These are phyloP conservation scores for Ascochyta pisi DNA, from an alignment of 2,329 filamentous ascomycete genomes.

Conservation along the genomic window DNA sequence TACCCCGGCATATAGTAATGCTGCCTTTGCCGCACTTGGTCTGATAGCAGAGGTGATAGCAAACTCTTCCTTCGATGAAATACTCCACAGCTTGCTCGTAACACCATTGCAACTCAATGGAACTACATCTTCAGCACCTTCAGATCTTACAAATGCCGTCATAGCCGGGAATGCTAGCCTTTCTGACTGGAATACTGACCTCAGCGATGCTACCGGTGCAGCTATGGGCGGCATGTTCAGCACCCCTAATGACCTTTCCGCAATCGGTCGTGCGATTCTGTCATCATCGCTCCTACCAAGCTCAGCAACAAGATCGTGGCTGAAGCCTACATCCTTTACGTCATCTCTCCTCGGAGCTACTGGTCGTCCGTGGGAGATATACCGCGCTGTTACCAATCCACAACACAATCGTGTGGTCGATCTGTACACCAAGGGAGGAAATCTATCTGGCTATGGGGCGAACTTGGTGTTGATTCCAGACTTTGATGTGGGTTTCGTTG, in stretches of 20 bases:
- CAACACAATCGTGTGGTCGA: conserved; percentile 32
- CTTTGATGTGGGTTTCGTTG: conserved; percentile 52
- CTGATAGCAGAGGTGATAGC: conserved; percentile 56
- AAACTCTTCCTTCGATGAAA: conserved; percentile 49
- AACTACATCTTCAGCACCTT: conserved; percentile 45
- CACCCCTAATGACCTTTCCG: conserved; percentile 46
- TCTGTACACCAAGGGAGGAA: conserved; percentile 54
- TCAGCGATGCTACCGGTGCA: conserved; percentile 7
- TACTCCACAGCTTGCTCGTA: conserved; percentile 53
- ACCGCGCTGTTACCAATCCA: conserved; percentile 24
- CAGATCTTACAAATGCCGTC: conserved; percentile 5
- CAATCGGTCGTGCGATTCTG: conserved; percentile 50
- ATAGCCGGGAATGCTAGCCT: conserved; percentile 9
- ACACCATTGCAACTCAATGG: conserved; percentile 53
- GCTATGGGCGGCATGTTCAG: conserved; percentile 45
- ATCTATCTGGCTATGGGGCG: conserved; percentile 50
- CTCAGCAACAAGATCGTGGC: conserved; percentile 49
- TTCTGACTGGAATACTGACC: conserved; percentile 8
- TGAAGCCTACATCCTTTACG: conserved; percentile 52
- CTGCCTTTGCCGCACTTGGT: conserved; percentile 55
- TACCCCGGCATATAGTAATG: conserved; percentile 59
- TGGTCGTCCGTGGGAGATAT: conserved; percentile 52
- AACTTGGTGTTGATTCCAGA: conserved; percentile 54
- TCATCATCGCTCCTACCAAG: conserved; percentile 45
- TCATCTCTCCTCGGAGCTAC: conserved; percentile 42